These are phyloP conservation scores for Dichotomocladium elegans DNA, from an alignment of 371 early-diverging fungal genomes.

Conservation along the genomic window DNA sequence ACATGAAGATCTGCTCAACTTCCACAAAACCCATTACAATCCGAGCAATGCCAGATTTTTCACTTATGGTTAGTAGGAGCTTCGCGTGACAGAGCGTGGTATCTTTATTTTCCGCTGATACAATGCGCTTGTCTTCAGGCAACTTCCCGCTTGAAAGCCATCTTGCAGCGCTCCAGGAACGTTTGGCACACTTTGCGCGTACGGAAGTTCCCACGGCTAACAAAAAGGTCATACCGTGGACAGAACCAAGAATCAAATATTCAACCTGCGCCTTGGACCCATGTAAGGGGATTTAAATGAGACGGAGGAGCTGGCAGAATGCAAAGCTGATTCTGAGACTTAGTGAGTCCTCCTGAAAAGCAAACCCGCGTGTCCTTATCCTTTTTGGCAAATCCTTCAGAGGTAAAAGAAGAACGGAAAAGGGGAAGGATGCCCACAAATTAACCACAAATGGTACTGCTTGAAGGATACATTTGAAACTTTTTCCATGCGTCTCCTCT, in stretches of 20 bases:
- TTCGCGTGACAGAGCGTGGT: too few relatives aligned
- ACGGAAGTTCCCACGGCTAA: conserved; percentile 44
- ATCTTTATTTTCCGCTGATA: too few relatives aligned
- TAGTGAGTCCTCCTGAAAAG: conserved; percentile 74
- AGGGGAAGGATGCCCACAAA: too few relatives aligned
- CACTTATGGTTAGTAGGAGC: conserved; percentile 68
- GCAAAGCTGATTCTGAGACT: background rate
- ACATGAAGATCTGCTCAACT: conserved; percentile 74
- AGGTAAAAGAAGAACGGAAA: conserved; percentile 41
- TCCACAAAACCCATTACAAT: conserved; percentile 84
- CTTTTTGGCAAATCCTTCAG: conserved; percentile 75
- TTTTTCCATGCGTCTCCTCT: conserved; percentile 76
- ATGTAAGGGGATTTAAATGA: too few relatives aligned
- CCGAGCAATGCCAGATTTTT: conserved; percentile 89
- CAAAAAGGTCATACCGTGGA: conserved; percentile 49
- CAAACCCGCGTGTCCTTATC: conserved; percentile 77
- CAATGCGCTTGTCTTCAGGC: conserved; percentile 20
- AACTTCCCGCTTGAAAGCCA: conserved; percentile 77
- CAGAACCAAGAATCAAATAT: conserved; percentile 41
- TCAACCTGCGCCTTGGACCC: conserved; percentile 76
- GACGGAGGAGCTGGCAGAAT: too few relatives aligned
- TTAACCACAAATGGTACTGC: background rate
- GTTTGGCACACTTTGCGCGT: conserved; percentile 41
- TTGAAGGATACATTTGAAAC: conserved; percentile 75
- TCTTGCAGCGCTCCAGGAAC: conserved; percentile 59